phyloP scores from a whole-genome alignment of 148 eudicot genomes.

The Mesembryanthemum crystallinum region DNA sequence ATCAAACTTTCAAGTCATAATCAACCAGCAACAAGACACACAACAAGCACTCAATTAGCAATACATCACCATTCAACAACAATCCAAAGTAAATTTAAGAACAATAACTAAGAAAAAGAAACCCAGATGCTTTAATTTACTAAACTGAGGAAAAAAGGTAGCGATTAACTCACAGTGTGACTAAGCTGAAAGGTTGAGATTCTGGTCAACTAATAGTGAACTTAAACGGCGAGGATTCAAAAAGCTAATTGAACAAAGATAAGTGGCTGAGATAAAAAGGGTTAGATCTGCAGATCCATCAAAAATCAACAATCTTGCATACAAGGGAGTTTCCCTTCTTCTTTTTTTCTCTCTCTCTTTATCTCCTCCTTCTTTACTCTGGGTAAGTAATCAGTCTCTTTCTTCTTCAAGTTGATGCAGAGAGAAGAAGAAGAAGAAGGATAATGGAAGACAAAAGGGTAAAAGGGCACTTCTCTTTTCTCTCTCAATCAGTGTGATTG shows the following conservation, averaged over 20 bases:
- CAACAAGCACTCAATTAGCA: neutral
- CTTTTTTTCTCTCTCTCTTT: neutral
- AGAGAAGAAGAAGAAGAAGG: neutral
- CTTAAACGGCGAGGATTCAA: slow-evolving; percentile 37
- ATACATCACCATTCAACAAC: neutral
- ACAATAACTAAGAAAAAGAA: neutral
- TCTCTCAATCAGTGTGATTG: slow-evolving; percentile 34
- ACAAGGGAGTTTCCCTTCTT: neutral
- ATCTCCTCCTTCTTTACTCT: neutral
- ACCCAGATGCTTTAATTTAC: neutral
- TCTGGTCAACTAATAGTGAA: slow-evolving; percentile 12
- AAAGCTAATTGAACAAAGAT: slow-evolving; percentile 21
- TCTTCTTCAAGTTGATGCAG: slow-evolving; percentile 2
- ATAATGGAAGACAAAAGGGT: slow-evolving; percentile 9
- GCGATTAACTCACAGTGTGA: slow-evolving; percentile 28
- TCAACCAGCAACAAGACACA: neutral
- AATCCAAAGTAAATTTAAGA: neutral
- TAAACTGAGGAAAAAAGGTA: neutral
- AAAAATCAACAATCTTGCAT: slow-evolving; percentile 32
- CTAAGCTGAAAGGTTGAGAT: slow-evolving; percentile 4
- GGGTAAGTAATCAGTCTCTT: neutral
- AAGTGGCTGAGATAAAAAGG: neutral
- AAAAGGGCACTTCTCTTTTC: slow-evolving; percentile 6
- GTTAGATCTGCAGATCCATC: slow-evolving; percentile 52
- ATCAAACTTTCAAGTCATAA: too few relatives aligned